phyloP scores from a whole-genome alignment of 2,329 filamentous ascomycete genomes.

The Davidsoniella neocaledoniae region DNA sequence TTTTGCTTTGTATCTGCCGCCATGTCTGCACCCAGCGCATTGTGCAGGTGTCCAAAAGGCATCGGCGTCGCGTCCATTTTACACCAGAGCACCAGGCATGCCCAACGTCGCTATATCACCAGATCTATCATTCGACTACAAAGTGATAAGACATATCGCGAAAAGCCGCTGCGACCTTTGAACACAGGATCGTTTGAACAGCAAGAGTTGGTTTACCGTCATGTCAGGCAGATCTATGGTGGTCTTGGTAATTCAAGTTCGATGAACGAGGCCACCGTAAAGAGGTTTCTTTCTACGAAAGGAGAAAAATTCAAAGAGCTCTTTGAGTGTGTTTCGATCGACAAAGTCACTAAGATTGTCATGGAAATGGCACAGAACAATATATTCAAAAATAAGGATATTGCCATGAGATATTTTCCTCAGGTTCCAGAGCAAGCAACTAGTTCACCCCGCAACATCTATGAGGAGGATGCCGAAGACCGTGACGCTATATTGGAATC shows the following conservation, averaged over 20 bases:
- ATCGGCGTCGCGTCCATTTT: too few relatives aligned
- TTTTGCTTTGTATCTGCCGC: background rate
- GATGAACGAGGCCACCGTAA: background rate
- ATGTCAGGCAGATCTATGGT: background rate
- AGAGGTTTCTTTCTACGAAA: background rate
- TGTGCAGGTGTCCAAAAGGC: background rate
- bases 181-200: background rate
- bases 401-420: slow-evolving; percentile 5
- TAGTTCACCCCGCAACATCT: too few relatives aligned
- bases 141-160: too few relatives aligned
- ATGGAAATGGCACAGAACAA: slow-evolving; percentile 5
- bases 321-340: background rate
- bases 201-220: slow-evolving; percentile 4
- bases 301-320: background rate
- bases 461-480: too few relatives aligned
- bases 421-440: background rate
- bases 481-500: too few relatives aligned
- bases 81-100: too few relatives aligned
- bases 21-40: background rate
- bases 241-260: too few relatives aligned
- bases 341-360: slow-evolving; percentile 2
- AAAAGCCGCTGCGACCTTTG: too few relatives aligned
- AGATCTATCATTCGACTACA: too few relatives aligned
- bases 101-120: too few relatives aligned
- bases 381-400: slow-evolving; percentile 1